Base-by-base conservation (phyloP, 2,329 filamentous ascomycete species). In the Diaporthe aspalathi region DNA sequence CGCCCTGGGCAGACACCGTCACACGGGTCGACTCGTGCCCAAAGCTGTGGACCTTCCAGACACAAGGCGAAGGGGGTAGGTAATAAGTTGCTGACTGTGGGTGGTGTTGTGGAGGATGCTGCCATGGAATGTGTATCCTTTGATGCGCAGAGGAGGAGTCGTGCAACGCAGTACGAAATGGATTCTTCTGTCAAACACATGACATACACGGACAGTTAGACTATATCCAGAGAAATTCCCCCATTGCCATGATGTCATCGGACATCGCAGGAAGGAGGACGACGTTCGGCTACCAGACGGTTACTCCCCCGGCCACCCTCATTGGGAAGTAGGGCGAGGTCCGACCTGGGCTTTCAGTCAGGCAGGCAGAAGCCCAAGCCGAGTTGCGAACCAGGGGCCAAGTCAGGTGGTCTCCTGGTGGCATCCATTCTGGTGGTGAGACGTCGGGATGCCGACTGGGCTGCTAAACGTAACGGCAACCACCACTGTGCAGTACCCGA, bases 11-110 rank as follows among this genome's bases (percentile, higher is more conserved):
- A 22, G 38, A 68, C 32, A 22, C 32, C 22, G 67, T 60, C 43
- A 52, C 67, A 68, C 53, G 32, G 53, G 35, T 68, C 53, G 40
- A 68, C 53, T 40, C 67, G 67, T 68, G 67, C 53, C 67, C 53
- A 60, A 29, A 68, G 53, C 66, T 68, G 66, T 50, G 53, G 16
- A 40, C 45, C 22, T 43, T 32, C 40, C 32, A 40, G 22, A 35
- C 16, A n/a, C 24, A 57, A 24, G 27, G 32, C 32, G 40, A 16
- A 38, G 17, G 40, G 16, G 66, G n/a, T n/a, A n/a, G n/a, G n/a
- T n/a, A n/a, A n/a, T 6, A 14, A 47, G 8, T 56, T 22, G 38
- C 50, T 56, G 40, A 45, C 52, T 38, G 38, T 40, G 40, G 66
- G 49, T 50, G 60, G 29, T 29, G 50, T 50, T 24, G 60, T 65